Base-by-base conservation (phyloP, 2,329 filamentous ascomycete genomes). In the Penicillium sp. region DNA sequence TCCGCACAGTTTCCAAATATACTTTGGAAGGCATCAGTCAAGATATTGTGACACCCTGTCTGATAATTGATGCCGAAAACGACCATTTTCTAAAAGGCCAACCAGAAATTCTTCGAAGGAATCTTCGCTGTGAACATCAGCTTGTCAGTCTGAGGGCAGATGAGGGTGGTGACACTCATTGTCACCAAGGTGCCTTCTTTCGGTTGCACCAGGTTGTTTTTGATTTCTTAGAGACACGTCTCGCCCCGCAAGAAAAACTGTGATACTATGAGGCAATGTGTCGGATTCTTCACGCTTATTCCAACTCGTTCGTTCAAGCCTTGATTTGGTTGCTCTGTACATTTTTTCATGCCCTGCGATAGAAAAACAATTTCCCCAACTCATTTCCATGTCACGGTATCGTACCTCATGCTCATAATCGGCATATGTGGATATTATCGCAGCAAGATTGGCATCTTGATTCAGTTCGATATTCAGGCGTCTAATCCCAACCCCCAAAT, bases 31-130 rank as follows among this genome's bases (percentile, higher is more conserved):
- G 53, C 8, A 13, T 51, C 1, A 29, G 26, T 33, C 26, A 47
- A 36, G 44, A 55, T n/a, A 55, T 55, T 24, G 43, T 29, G 21
- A 55, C 53, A 5, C 48, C 42, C 5, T 40, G 42, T 33, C 24
- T 55, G 31, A 28, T 55, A 8, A 23, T 55, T 34, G 53, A 55
- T 37, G 53, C 53, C 2, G 42, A 42, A n/a, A 48, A 55, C 21
- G 53, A 55, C 26, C 53, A 52, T 37, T 55, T 55, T 28, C 33
- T 55, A 7, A 47, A 51, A 39, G 53, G 42, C 10, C 48, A 55
- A 48, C 53, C 53, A 16, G 42, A 55, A 18, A 3, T 40, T 5
- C 36, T 55, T 16, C 14, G 23, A 6, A 21, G 37, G 8, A 40
- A 37, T 24, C 18, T 55, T 14, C 13, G 43, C 5, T 55, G 53